Conservation (phyloP, 169 alveolate species). For the Plasmodium fragile region DNA sequence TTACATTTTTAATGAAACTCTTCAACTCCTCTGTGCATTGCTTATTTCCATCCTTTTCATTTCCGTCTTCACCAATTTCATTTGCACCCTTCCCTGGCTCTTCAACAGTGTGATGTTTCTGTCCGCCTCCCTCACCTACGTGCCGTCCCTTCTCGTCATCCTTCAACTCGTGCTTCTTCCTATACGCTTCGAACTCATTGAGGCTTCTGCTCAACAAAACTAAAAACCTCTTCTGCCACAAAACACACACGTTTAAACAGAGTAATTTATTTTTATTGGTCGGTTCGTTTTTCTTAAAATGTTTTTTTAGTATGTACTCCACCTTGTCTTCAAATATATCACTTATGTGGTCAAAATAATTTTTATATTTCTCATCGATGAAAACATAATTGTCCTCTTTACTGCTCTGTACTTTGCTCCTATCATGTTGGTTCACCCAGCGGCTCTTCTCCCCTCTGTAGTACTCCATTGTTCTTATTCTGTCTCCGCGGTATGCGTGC, state of each 20-base stretch:
- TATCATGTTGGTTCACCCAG: background rate
- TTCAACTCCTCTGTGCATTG: slow-evolving; percentile 20
- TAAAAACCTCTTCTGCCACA: slow-evolving; percentile 46
- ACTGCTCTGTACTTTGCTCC: background rate
- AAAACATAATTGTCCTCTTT: slow-evolving; percentile 63
- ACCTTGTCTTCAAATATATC: slow-evolving; percentile 65
- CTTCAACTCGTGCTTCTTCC: slow-evolving; percentile 5
- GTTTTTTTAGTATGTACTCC: slow-evolving; percentile 50
- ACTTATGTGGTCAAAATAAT: slow-evolving; percentile 60
- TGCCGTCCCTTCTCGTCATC: background rate
- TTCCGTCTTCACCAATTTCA: background rate
- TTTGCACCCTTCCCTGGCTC: background rate
- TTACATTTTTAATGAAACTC: slow-evolving; percentile 48
- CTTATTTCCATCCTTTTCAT: background rate
- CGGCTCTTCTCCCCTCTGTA: background rate
- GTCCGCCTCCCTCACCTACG: background rate
- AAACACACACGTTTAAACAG: slow-evolving; percentile 49
- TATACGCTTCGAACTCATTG: slow-evolving; percentile 55
- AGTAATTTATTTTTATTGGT: slow-evolving; percentile 56
- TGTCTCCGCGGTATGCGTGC: background rate
- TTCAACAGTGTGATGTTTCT: background rate
- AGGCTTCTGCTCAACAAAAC: slow-evolving; percentile 9
- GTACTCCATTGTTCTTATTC: background rate
- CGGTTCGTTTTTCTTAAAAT: slow-evolving; percentile 68
- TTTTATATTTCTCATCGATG: slow-evolving; percentile 64